Base-by-base conservation (phyloP, 306 rosid genomes). In the Trifolium repens region DNA sequence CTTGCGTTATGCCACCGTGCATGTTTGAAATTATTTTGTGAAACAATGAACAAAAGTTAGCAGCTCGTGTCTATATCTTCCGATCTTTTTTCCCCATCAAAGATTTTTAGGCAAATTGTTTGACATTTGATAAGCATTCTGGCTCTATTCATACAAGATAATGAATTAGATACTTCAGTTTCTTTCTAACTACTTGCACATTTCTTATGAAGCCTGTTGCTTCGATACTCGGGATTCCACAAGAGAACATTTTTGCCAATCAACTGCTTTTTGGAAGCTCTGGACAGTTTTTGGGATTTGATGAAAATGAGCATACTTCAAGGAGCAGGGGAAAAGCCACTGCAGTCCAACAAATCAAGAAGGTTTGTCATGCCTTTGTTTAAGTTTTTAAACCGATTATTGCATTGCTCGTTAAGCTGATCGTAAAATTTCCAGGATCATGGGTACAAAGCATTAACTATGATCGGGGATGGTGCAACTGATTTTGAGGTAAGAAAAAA, bases 381-480 rank as follows among this genome's bases (percentile, higher is more conserved):
- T 42, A 64, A 9, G 15, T 71, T 67, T 17, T 24, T 61, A 14
- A 46, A 32, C 11, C 46, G 13, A 69, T 46, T 69, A 72, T 30
- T 61, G 26, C 65, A 62, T 74, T 70, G 34, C 55, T 81, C 71
- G 70, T 68, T n/a, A 68, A 80, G 37, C 77, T 82, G 75, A 80
- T 73, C 43, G 26, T 54, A 43, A 73, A 85, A 15, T 75, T 80
- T 85, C 72, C 87, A 94, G 98, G 90, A 82, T 81, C 89, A 69
- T 64, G 85, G 82, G 69, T 92, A 86, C 89, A 91, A 90, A 72
- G 39, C 82, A 69, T 80, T 94, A 50, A 85, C 89, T 71, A 94
- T 94, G 96, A 80, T 88, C 9, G 97, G 98, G n/a, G 98, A 94
- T 62, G 98, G 98, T 54, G 96, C 96, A 8, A 94, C 98, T 49